Evolutionary conservation across 768 basidiomycete genomes (phyloP).

Genomic region (Mycena haematopus): DNA sequence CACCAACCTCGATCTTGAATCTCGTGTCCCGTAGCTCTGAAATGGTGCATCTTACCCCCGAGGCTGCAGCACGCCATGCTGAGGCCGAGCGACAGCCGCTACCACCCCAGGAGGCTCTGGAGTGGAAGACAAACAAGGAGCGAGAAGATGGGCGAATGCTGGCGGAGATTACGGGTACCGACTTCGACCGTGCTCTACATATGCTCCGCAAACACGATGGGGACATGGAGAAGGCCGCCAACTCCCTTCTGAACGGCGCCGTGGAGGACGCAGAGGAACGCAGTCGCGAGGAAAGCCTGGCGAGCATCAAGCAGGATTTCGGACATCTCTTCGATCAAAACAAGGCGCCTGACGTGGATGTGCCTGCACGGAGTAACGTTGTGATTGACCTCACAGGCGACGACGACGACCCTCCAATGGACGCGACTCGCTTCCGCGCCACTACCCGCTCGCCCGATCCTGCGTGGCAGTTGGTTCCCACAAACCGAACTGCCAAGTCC

Average conservation of each 20-base stretch:
- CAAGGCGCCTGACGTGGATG: neutral
- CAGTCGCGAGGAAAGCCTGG: neutral
- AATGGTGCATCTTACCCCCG: constrained; percentile 10
- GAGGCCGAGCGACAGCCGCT: constrained; percentile 24
- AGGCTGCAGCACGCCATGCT: constrained; percentile 2
- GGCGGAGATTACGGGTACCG: constrained; percentile 12
- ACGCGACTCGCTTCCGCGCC: constrained; percentile 14
- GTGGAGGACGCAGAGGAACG: constrained; percentile 10
- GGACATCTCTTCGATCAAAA: constrained; percentile 6
- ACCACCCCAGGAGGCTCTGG: constrained; percentile 8
- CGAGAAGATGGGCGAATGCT: neutral
- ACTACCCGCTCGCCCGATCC: constrained; percentile 30
- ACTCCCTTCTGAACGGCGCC: constrained; percentile 3
- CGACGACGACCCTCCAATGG: constrained; percentile 13
- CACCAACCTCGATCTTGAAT: too few species aligned
- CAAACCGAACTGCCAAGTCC: constrained; percentile 7
- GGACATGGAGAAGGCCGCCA: constrained; percentile 20
- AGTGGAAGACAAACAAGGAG: constrained; percentile 18
- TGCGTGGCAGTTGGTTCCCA: constrained; percentile 23
- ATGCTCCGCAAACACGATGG: constrained; percentile 21
- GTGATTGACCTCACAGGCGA: constrained; percentile 33
- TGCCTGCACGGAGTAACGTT: constrained; percentile 2
- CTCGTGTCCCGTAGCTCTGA: too few species aligned
- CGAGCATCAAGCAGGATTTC: constrained; percentile 15
- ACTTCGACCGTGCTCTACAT: constrained; percentile 7